Evolutionary conservation across 2,329 filamentous ascomycete species (phyloP), one percentile per base, ranked within the genome.

Genomic region (Phaeophleospora eucalypticola): DNA sequence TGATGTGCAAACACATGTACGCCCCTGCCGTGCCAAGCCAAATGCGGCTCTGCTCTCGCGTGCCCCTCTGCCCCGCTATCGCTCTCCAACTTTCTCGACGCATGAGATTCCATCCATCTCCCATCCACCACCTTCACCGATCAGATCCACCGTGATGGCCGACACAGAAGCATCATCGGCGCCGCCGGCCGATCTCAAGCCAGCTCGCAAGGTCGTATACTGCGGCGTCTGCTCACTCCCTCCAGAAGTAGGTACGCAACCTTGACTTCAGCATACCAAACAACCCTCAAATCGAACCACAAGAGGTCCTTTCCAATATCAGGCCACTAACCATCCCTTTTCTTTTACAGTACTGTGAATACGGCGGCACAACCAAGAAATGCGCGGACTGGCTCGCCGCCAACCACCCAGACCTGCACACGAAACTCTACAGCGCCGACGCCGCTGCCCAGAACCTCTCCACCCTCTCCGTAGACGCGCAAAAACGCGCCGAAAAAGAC

Each of bases 401-500:
- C 56, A 78, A 82, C 56, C 79, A 95, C 60, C 80, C 83, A 2
- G 76, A 79, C 38, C 73, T 96, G 67, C 94, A 95, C 70, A 70
- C 80, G 52, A 75, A 76, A 61, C 79, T 98, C 69, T 96, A 95
- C 79, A 95, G 89, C 41, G 79, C 52, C 67, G 69, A 71, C 73
- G 86, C 87, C 14, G 74, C 96, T 54, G 84, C 86, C 69, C 86
- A 87, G 53, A 89, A 89, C 59, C 86, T 95, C 43, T 85, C 88
- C 44, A 83, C 87, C 29, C 83, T 98, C 56, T 93, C 87, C 43
- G 74, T 97, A 65, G 89, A 93, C 54, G 91, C 89, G 42, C 89
- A 95, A 69, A 91, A 96, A 74, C 87, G 91, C 61, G 91, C 90
- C 45, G 89, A 89, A 55, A 96, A 96, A 70, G 93, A 98, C 69